These are phyloP conservation scores for Chaetomium globosum DNA, from an alignment of 2,329 filamentous ascomycete genomes.

Conservation along the genomic window DNA sequence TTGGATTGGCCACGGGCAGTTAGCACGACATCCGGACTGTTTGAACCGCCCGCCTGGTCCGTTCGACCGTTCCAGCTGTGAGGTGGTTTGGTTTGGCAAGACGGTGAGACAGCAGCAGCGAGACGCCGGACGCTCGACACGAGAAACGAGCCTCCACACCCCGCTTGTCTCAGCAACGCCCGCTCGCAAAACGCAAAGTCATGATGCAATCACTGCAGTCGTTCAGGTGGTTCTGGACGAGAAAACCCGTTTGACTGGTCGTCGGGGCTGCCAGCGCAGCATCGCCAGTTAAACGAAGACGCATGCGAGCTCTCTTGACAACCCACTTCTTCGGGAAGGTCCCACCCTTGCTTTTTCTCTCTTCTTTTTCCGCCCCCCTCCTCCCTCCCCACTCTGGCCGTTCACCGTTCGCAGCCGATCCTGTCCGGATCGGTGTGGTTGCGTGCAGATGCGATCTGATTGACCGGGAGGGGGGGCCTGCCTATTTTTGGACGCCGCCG, in stretches of 20 bases:
- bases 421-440: conserved; percentile 12
- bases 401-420: conserved; percentile 3
- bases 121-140: conserved; percentile 11
- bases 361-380: not conserved
- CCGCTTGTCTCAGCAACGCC: not conserved
- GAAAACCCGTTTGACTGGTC: conserved; percentile 13
- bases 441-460: conserved; percentile 24
- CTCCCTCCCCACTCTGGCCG: not conserved
- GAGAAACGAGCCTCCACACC: not conserved
- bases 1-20: not conserved
- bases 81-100: not conserved
- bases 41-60: not conserved
- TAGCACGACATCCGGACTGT: not conserved
- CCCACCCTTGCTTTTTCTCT: not conserved
- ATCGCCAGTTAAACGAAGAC: conserved; percentile 6
- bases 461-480: not conserved
- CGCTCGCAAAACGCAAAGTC: not conserved
- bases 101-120: conserved; percentile 14
- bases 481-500: conserved; percentile 21
- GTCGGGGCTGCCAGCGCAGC: conserved; percentile 22
- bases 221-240: not conserved
- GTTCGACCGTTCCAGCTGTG: not conserved
- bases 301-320: not conserved
- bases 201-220: not conserved
- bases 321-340: conserved; percentile 16